A percentile compares a stretch with the other conserved stretches of the same genome.
Evolutionary conservation across 2,329 filamentous ascomycete genomes (phyloP).

Genomic region (Fusarium domesticum): DNA sequence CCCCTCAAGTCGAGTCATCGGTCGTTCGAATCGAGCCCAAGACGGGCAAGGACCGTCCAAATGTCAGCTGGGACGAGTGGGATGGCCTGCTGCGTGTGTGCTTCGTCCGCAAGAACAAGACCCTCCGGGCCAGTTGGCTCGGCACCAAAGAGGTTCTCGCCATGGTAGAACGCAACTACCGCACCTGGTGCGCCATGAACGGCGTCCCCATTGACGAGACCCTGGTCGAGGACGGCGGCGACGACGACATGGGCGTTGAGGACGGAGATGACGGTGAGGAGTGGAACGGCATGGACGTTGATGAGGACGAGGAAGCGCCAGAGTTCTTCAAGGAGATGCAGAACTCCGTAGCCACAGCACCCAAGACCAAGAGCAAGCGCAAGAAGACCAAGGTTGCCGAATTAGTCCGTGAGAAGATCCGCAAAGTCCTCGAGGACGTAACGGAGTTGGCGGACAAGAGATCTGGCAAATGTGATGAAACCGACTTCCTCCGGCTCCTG

Average conservation of each 20-base stretch:
- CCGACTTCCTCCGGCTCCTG: conserved; percentile 80
- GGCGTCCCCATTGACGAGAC: conserved; percentile 74
- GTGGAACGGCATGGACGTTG: conserved; percentile 50
- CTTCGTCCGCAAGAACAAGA: conserved; percentile 80
- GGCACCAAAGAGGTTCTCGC: conserved; percentile 76
- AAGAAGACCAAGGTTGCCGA: conserved; percentile 77
- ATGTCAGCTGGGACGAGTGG: conserved; percentile 93
- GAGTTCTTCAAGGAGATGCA: conserved; percentile 75
- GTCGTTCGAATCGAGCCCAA: conserved; percentile 91
- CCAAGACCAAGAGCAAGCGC: conserved; percentile 65
- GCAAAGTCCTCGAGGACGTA: conserved; percentile 76
- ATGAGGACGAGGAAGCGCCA: conserved; percentile 69
- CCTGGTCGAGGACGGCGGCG: conserved; percentile 44
- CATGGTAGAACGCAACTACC: conserved; percentile 83
- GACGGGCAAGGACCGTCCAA: conserved; percentile 69
- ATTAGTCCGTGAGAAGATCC: conserved; percentile 81
- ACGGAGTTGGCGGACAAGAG: conserved; percentile 79
- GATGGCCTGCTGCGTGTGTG: conserved; percentile 80
- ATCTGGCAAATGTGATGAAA: conserved; percentile 84
- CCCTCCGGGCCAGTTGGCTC: conserved; percentile 75
- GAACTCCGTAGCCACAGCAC: conserved; percentile 34
- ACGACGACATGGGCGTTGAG: conserved; percentile 38
- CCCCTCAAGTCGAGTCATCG: conserved; percentile 86
- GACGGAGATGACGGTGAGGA: conserved; percentile 46
- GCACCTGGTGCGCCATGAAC: conserved; percentile 85